Evolutionary conservation across 2,329 filamentous ascomycete genomes (phyloP).

Genomic region (Fusarium solani-melongenae): DNA sequence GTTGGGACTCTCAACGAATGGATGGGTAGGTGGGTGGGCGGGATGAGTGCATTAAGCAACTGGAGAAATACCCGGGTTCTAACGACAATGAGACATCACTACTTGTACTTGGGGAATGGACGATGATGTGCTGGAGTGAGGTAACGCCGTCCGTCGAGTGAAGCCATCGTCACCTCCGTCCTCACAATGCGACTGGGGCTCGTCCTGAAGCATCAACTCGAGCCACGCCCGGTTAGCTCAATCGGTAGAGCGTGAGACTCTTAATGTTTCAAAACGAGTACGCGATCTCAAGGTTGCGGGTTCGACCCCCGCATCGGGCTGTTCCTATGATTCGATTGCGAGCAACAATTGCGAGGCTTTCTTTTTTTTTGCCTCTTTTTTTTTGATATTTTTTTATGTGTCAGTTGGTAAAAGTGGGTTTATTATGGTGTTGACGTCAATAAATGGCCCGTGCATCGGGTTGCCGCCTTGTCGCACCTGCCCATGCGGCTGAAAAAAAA

Average conservation of each 20-base stretch:
- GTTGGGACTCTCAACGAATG: slow-evolving; percentile 17
- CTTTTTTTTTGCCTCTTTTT: slow-evolving; percentile 21
- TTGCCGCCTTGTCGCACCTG: slow-evolving; percentile 24
- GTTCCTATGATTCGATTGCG: slow-evolving; percentile 22
- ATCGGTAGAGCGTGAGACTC: slow-evolving; percentile 74
- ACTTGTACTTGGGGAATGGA: neutral
- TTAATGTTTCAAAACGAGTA: slow-evolving; percentile 42
- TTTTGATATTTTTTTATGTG: neutral
- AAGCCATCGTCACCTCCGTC: neutral
- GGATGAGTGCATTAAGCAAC: slow-evolving; percentile 16
- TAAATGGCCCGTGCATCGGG: slow-evolving; percentile 11
- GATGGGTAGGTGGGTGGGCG: slow-evolving; percentile 2
- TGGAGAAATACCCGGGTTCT: slow-evolving; percentile 35
- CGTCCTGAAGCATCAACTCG: neutral
- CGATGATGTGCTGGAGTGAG: neutral
- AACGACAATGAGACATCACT: slow-evolving; percentile 32
- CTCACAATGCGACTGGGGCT: neutral
- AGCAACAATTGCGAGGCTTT: slow-evolving; percentile 33
- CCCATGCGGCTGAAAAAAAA: slow-evolving; percentile 14
- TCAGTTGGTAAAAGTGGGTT: neutral
- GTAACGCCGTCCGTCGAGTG: neutral
- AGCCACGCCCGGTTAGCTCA: slow-evolving; percentile 44
- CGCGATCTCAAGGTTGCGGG: slow-evolving; percentile 65
- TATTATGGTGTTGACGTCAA: neutral
- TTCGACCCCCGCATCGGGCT: slow-evolving; percentile 60